Evolutionary conservation across 129 eudicot species (phyloP).

Genomic region (Lonicera japonica): DNA sequence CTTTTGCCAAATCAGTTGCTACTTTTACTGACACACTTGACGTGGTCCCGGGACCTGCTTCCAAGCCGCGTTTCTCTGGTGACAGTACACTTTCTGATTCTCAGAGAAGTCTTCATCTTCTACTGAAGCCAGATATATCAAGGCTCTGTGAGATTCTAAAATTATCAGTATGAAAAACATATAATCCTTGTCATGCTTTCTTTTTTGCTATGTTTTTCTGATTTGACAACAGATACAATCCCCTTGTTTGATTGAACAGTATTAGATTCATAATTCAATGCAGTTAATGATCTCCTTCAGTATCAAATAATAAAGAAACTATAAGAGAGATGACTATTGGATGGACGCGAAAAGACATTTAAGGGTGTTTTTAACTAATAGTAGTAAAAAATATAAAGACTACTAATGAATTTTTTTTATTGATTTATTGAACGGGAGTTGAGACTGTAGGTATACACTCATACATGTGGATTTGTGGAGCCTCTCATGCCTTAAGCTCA

Average conservation of each 20-base stretch:
- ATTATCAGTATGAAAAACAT: conserved; percentile 45
- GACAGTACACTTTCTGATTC: conserved; percentile 7
- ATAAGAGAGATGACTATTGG: too few species aligned
- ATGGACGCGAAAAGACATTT: too few species aligned
- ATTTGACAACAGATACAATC: background rate
- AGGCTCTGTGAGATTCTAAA: conserved; percentile 50
- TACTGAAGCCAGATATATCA: conserved; percentile 33
- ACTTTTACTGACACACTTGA: background rate
- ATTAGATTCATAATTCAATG: background rate
- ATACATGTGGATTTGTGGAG: too few species aligned
- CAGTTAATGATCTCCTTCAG: too few species aligned
- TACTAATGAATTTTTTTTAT: too few species aligned
- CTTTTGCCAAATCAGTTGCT: conserved; percentile 8
- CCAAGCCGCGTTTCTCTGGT: background rate
- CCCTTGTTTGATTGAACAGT: background rate
- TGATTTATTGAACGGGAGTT: too few species aligned
- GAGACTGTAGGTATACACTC: too few species aligned
- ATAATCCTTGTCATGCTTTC: background rate
- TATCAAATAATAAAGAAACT: too few species aligned
- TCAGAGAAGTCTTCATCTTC: conserved; percentile 27
- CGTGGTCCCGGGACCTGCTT: background rate
- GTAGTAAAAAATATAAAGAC: too few species aligned
- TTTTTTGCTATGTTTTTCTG: background rate
- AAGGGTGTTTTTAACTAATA: too few species aligned
- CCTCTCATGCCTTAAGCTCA: too few species aligned